Conservation (phyloP, 495 filamentous ascomycete species). For the Penicillium paxilli region DNA sequence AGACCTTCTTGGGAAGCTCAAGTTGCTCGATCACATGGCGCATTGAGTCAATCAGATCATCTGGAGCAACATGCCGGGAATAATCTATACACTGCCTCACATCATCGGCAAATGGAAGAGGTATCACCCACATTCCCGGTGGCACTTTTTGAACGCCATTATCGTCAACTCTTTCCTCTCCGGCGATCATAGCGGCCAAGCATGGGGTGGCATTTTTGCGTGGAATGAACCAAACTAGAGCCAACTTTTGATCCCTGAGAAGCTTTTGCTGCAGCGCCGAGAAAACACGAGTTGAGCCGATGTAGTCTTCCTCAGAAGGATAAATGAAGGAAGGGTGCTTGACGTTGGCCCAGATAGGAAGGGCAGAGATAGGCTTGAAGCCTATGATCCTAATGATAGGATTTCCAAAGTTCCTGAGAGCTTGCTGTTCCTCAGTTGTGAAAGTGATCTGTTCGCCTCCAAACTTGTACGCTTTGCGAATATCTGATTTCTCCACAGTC, state of each 20-base stretch:
- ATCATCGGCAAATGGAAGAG: constrained; percentile 89
- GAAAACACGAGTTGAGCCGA: constrained; percentile 92
- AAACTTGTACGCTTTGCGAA: constrained; percentile 94
- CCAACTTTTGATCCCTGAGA: constrained; percentile 72
- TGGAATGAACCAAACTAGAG: constrained; percentile 85
- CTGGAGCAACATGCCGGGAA: constrained; percentile 57
- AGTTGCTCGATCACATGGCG: constrained; percentile 77
- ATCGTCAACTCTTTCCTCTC: constrained; percentile 64
- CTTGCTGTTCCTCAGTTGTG: constrained; percentile 74
- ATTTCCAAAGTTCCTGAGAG: constrained; percentile 74
- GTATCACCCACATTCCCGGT: constrained; percentile 85
- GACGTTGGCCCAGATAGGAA: constrained; percentile 83
- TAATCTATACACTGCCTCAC: constrained; percentile 71
- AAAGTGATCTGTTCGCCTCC: constrained; percentile 89
- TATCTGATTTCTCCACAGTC: constrained; percentile 74
- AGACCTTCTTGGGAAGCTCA: constrained; percentile 82
- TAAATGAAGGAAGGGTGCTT: constrained; percentile 91
- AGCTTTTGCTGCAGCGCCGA: constrained; percentile 89
- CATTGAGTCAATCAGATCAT: constrained; percentile 78
- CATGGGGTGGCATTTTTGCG: constrained; percentile 75
- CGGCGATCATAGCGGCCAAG: constrained; percentile 79
- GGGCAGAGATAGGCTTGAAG: constrained; percentile 77
- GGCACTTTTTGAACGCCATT: constrained; percentile 68
- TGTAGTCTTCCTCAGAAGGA: constrained; percentile 83
- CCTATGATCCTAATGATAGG: constrained; percentile 87